Percentiles rank a stretch among this genome's conserved stretches.
Evolutionary conservation across 768 basidiomycete species (phyloP).

Genomic region (Hemileccinum rubropunctum): DNA sequence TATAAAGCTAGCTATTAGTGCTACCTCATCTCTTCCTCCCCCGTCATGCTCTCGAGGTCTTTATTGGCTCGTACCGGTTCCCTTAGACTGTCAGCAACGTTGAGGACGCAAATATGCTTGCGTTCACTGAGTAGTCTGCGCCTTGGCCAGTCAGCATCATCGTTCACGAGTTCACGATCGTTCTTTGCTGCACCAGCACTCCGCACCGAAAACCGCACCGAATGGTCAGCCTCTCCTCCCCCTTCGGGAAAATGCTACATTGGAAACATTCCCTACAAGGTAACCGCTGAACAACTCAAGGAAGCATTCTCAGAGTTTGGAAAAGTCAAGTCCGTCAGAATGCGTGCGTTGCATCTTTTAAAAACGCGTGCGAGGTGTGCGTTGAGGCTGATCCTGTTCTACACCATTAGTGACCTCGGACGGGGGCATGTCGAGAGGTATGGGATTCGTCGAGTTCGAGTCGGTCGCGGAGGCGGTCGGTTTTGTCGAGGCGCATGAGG

Average conservation of each 20-base stretch:
- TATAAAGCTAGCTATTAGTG: not conserved
- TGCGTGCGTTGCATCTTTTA: conserved; percentile 37
- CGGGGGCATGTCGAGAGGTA: conserved; percentile 42
- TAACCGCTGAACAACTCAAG: conserved; percentile 39
- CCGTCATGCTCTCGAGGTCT: conserved; percentile 22
- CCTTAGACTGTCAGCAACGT: conserved; percentile 5
- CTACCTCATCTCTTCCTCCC: not conserved
- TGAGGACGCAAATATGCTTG: conserved; percentile 7
- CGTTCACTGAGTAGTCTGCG: conserved; percentile 16
- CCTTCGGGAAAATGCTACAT: conserved; percentile 44
- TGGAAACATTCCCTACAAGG: conserved; percentile 52
- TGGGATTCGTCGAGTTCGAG: conserved; percentile 45
- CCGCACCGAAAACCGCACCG: conserved; percentile 1
- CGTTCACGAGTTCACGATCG: conserved; percentile 9
- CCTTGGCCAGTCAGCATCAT: not conserved
- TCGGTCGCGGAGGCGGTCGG: conserved; percentile 35
- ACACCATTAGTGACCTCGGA: conserved; percentile 17
- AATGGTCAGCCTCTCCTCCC: not conserved
- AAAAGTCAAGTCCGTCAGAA: conserved; percentile 31
- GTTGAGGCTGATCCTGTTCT: not conserved
- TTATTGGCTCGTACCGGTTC: conserved; percentile 17
- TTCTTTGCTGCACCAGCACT: conserved; percentile 18
- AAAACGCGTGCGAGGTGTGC: not conserved
- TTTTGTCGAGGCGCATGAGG: conserved; percentile 33
- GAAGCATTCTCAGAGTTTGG: conserved; percentile 46